Conservation (phyloP, 2,329 filamentous ascomycete species). For the Curvularia lunata region DNA sequence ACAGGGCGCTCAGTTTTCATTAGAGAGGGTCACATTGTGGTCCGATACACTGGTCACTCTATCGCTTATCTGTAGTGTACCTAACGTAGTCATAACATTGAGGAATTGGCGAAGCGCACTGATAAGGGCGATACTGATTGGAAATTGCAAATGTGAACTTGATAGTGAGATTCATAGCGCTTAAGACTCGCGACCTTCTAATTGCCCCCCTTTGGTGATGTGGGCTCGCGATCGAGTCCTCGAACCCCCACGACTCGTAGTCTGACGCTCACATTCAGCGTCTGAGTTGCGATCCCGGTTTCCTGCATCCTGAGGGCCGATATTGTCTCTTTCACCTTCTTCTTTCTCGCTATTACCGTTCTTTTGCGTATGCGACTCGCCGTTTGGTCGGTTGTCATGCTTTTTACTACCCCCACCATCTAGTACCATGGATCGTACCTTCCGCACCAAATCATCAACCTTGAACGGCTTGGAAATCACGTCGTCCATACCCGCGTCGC, state of each 20-base stretch:
- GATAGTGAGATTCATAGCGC: neutral
- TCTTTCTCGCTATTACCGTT: neutral
- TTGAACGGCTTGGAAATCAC: constrained; percentile 51
- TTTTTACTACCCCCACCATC: constrained; percentile 14
- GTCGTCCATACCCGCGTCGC: constrained; percentile 49
- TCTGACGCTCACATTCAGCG: constrained; percentile 4
- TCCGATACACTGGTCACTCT: neutral
- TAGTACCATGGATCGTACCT: constrained; percentile 33
- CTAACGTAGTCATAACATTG: constrained; percentile 8
- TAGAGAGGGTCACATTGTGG: neutral
- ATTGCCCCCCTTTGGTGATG: neutral
- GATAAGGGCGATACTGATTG: neutral
- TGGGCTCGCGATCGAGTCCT: constrained; percentile 11
- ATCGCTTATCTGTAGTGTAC: constrained; percentile 3
- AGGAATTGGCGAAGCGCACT: neutral
- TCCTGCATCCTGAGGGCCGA: neutral
- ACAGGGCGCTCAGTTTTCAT: neutral
- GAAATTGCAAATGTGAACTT: neutral
- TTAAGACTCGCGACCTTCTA: neutral
- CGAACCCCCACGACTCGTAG: constrained; percentile 14
- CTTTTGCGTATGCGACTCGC: neutral
- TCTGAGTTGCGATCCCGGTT: neutral
- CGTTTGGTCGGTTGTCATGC: constrained; percentile 12
- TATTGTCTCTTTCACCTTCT: neutral
- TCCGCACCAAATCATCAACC: constrained; percentile 43